phyloP scores from a whole-genome alignment of 306 rosid genomes.

The Dicorynia guianensis region DNA sequence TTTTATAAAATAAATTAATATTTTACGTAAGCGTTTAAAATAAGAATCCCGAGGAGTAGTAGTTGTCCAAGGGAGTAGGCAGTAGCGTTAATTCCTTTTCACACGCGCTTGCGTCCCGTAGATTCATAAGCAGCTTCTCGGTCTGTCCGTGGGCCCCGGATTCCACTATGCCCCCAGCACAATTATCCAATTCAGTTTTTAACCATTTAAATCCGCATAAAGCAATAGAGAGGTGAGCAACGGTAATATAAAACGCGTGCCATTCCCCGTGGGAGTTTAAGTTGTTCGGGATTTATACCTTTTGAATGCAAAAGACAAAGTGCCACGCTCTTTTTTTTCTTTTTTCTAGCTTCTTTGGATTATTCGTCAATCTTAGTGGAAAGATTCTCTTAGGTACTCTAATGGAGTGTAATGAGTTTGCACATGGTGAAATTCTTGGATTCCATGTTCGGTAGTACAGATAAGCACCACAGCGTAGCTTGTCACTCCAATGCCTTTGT shows the following conservation, averaged over 20 bases:
- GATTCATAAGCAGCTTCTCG: not conserved
- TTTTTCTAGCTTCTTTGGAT: not conserved
- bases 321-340: not conserved
- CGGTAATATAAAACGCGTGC: not conserved
- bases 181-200: not conserved
- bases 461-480: not conserved
- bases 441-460: not conserved
- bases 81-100: not conserved
- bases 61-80: too few relatives aligned
- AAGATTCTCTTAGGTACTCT: conserved; percentile 20
- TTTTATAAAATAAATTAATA: too few relatives aligned
- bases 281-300: not conserved
- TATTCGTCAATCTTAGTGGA: not conserved
- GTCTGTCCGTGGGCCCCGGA: conserved; percentile 9
- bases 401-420: conserved; percentile 57
- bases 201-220: not conserved
- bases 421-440: conserved; percentile 17
- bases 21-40: too few relatives aligned
- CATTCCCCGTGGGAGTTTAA: not conserved
- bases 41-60: not conserved
- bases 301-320: conserved; percentile 1
- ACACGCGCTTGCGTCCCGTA: not conserved
- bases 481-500: conserved; percentile 1
- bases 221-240: too few relatives aligned
- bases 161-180: not conserved